Evolutionary conservation across 2,329 filamentous ascomycete species (phyloP).

Genomic region (Colletotrichum sp.): DNA sequence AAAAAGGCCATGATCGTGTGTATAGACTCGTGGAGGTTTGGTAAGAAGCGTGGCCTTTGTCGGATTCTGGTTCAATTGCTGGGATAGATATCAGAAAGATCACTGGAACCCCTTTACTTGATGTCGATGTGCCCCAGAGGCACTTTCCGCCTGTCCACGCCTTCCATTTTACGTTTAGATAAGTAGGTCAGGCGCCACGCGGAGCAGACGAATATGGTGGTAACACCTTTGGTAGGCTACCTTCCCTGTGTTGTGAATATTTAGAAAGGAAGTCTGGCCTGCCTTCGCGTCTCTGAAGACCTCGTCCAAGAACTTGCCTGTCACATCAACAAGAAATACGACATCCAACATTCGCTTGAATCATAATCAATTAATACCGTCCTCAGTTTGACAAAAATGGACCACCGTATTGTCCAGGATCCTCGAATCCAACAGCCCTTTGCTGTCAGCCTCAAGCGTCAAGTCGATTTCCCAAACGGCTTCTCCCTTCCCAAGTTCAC

Average conservation of each 20-base stretch:
- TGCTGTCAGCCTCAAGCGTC: not conserved
- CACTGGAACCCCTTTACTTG: not conserved
- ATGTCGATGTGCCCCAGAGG: not conserved
- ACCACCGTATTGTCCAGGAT: not conserved
- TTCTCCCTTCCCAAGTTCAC: not conserved
- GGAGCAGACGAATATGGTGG: not conserved
- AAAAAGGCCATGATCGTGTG: not conserved
- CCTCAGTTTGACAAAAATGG: not conserved
- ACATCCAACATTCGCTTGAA: not conserved
- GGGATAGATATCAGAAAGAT: not conserved
- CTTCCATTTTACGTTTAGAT: not conserved
- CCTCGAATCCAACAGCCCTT: not conserved
- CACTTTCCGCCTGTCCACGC: not conserved
- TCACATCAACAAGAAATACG: not conserved
- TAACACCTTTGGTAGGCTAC: not conserved
- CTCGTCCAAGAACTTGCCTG: not conserved
- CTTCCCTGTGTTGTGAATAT: not conserved
- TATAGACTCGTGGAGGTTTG: not conserved
- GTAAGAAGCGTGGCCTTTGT: not conserved
- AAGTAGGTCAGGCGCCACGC: not conserved
- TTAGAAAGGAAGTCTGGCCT: not conserved
- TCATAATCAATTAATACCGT: not conserved
- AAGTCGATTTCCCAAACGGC: not conserved
- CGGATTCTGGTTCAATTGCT: not conserved
- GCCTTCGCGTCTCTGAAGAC: not conserved